Evolutionary conservation across 192 early-diverging fungal genomes (phyloP), one percentile per base, ranked within the genome.

Genomic region (Entomortierella lignicola): DNA sequence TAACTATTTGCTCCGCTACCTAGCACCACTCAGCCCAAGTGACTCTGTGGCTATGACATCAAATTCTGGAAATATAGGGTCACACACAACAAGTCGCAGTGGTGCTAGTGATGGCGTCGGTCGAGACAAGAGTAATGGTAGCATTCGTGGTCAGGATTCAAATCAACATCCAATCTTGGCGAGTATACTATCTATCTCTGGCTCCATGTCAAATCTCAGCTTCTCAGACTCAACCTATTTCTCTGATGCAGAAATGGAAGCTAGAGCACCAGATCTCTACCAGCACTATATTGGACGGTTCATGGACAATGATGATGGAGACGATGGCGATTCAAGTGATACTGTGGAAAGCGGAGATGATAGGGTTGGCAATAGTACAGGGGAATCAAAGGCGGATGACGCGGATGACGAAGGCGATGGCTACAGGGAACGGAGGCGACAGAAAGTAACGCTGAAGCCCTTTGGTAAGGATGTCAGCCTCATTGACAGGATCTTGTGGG

Each of bases 221-320:
- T 79, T 79, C 51, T 64, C 67, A 13, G 75, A 70, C 20, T 79
- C 75, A 27, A 79, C 75, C 17, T 79, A 79, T 51, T 79, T 79
- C 25, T 79, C 75, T 20, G 75, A 79, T 23, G 75, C 75, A 21
- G 75, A 79, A 41, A 79, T 79, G 75, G 62, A 69, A 39, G 60
- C 75, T 0, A 42, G 75, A 18, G 75, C 62, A 30, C 75, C 75
- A 20, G 67, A 79, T 8, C 29, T 79, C 20, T 79, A 79, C 52
- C 68, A 66, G 21, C 75, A 79, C 20, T 79, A 79, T n/a, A 79
- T 79, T 48, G 75, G 75, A 27, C 44, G 75, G 13, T 79, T 79
- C 30, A 79, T 79, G 68, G 75, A 79, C 44, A 51, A 60, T 17
- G 75, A 79, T n/a, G 55, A 51, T 44, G 39, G 59, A 13, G 55